A percentile compares a stretch with the other conserved stretches of the same genome.
These are phyloP conservation scores for Backusella sp. DNA, from an alignment of 192 early-diverging fungal species.

Conservation along the genomic window DNA sequence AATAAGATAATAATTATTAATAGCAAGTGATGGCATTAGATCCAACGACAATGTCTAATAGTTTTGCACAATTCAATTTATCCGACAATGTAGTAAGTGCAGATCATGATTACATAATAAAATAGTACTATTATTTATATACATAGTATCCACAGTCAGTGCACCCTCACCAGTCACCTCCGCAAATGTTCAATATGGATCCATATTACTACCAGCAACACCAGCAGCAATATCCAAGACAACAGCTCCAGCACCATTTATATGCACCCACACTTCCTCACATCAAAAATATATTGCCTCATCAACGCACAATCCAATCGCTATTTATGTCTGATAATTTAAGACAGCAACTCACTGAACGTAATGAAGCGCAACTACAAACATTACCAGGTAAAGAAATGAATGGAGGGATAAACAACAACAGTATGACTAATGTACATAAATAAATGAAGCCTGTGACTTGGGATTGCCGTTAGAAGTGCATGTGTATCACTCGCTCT, in stretches of 20 bases:
- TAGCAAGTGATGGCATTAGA: background rate
- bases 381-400: background rate
- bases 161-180: slow-evolving; percentile 11
- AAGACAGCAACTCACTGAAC: slow-evolving; percentile 73
- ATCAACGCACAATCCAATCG: slow-evolving; percentile 76
- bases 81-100: background rate
- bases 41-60: background rate
- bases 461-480: slow-evolving; percentile 74
- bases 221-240: slow-evolving; percentile 21
- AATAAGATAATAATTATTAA: too few species aligned
- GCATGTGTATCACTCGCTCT: slow-evolving; percentile 88
- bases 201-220: slow-evolving; percentile 32
- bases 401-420: background rate
- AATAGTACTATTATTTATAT: too few species aligned
- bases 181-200: slow-evolving; percentile 24
- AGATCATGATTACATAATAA: background rate
- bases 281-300: slow-evolving; percentile 62
- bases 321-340: slow-evolving; percentile 87
- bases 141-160: background rate
- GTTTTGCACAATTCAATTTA: slow-evolving; percentile 8
- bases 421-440: background rate
- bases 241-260: slow-evolving; percentile 77
- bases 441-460: slow-evolving; percentile 41
- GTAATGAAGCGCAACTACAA: slow-evolving; percentile 52
- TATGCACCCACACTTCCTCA: slow-evolving; percentile 70